phyloP scores from a whole-genome alignment of 768 basidiomycete species.

The Boletus coccyginus region DNA sequence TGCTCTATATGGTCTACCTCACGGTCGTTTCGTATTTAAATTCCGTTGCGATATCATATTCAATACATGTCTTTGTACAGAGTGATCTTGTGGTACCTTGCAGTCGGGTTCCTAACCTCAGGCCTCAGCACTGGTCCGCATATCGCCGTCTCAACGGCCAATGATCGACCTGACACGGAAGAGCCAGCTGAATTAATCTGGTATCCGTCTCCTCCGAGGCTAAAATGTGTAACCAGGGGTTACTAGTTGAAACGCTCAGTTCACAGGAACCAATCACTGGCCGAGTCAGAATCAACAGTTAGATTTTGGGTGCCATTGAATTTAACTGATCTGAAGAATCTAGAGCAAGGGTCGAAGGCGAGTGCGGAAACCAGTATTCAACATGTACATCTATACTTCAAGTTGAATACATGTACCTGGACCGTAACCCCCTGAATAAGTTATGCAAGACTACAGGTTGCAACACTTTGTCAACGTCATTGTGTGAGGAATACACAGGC shows the following conservation, averaged over 20 bases:
- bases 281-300: neutral
- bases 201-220: neutral
- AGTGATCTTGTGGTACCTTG: neutral
- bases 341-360: neutral
- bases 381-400: neutral
- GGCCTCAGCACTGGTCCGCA: neutral
- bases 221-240: neutral
- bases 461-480: neutral
- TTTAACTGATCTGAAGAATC: neutral
- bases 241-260: neutral
- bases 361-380: neutral
- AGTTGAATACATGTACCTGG: neutral
- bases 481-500: neutral
- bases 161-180: neutral
- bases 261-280: neutral
- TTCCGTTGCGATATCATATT: neutral
- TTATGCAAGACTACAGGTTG: neutral
- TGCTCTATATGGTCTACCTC: neutral
- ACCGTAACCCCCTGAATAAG: neutral
- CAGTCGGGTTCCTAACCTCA: neutral
- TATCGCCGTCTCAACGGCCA: neutral
- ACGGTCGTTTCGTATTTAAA: neutral
- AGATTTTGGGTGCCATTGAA: neutral
- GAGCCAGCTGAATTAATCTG: neutral
- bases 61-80: neutral